Evolutionary conservation across 768 basidiomycete genomes (phyloP).

Genomic region (Leucosporidium scottii): DNA sequence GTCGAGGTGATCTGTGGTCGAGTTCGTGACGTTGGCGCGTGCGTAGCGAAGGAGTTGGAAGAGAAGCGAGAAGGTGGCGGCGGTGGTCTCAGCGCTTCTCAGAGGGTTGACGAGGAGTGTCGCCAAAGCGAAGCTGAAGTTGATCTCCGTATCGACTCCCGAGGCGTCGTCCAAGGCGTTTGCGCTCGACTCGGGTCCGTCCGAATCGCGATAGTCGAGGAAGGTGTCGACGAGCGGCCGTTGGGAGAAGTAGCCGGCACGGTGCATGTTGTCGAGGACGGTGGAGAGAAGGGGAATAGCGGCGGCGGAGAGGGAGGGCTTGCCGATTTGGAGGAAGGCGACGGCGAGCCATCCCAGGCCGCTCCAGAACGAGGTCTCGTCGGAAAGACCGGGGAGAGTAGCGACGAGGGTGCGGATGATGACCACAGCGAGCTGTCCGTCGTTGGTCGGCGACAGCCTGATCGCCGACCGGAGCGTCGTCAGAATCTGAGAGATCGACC

Average conservation of each 20-base stretch:
- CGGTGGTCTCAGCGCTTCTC: constrained; percentile 50
- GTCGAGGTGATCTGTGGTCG: no score
- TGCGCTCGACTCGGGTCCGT: constrained; percentile 56
- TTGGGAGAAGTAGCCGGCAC: constrained; percentile 50
- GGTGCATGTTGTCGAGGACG: constrained; percentile 31
- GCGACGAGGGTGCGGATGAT: constrained; percentile 82
- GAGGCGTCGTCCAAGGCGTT: constrained; percentile 62
- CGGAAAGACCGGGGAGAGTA: constrained; percentile 62
- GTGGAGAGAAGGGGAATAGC: constrained; percentile 61
- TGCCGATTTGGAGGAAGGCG: constrained; percentile 69
- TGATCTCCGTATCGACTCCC: constrained; percentile 66
- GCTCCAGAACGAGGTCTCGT: constrained; percentile 63
- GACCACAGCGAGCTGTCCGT: constrained; percentile 66
- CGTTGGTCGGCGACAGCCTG: constrained; percentile 52
- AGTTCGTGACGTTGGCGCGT: not conserved
- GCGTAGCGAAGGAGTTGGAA: not conserved
- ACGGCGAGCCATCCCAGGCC: constrained; percentile 84
- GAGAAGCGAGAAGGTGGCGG: not conserved
- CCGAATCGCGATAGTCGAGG: constrained; percentile 55
- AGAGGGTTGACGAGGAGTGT: constrained; percentile 80
- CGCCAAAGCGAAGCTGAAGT: constrained; percentile 74
- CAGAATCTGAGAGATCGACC: constrained; percentile 56
- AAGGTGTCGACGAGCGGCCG: constrained; percentile 44
- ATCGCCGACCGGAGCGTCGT: constrained; percentile 74
- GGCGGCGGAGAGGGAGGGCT: constrained; percentile 58